Base-by-base conservation (phyloP, 106 monocot genomes). In the Dioscorea dumetorum region DNA sequence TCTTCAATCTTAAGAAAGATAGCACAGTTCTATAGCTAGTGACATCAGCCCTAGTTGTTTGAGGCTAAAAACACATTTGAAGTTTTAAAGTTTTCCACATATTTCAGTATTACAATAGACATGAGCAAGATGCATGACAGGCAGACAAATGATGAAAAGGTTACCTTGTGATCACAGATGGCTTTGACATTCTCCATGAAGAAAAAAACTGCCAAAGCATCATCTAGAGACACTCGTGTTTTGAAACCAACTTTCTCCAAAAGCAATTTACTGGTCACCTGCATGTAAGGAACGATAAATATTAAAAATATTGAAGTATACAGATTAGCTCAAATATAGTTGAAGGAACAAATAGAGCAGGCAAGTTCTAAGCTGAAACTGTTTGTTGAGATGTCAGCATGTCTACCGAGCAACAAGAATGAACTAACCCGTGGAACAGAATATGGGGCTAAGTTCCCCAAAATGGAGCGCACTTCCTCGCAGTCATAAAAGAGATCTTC, bases 231-330 rank as follows among this genome's bases (percentile, higher is more conserved):
- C 22, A 99, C 84, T 70, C 85, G 76, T 57, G 79, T 83, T 70
- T 87, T 99, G 67, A 99, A 85, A 60, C 99, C 90, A 77, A 93
- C 76, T 14, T 90, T 85, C 58, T 85, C 77, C 48, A 81, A 48
- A 75, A 99, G 81, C 67, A 70, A 75, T 77, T 85, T 93, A 81
- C 90, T 99, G 24, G 70, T 81, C 28, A 99, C 77, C 93, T 99
- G 67, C 21, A 49, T 54, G 1, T 13, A 48, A 20, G 63, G 41
- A 56, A 5, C 34, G 68, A 58, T 60, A 72, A 18, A 33, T 14
- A 48, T 22, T 49, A 10, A 51, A 20, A 64, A 56, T 41, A 75
- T 59, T 41, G 6, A 41, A 41, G 41, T 41, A 41, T 6, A 10
- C 6, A 6, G 41, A 41, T 28, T 41, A 41, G 41, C 10, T 41